These are phyloP conservation scores for Fusarium brevicatenulatum DNA, from an alignment of 2,329 filamentous ascomycete species.

Conservation along the genomic window DNA sequence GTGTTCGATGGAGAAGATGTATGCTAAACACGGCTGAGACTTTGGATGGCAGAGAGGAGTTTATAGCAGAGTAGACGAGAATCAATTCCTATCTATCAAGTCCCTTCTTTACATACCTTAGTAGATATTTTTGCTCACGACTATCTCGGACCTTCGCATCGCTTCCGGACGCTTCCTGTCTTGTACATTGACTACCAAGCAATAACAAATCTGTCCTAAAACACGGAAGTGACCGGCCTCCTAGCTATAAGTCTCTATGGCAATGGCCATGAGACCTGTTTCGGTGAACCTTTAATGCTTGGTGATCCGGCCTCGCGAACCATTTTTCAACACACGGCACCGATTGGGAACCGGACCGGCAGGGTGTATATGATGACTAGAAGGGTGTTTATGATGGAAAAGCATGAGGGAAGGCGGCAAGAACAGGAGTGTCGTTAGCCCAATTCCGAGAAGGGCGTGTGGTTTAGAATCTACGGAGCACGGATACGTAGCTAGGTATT, in stretches of 20 bases:
- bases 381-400: constrained; percentile 24
- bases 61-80: constrained; percentile 6
- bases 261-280: constrained; percentile 17
- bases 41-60: constrained; percentile 7
- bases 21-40: constrained; percentile 11
- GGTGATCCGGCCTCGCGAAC: constrained; percentile 20
- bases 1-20: background rate
- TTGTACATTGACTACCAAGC: constrained; percentile 24
- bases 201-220: constrained; percentile 30
- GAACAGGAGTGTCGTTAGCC: background rate
- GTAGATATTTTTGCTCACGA: constrained; percentile 17
- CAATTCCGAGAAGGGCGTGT: background rate
- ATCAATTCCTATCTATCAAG: constrained; percentile 5
- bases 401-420: background rate
- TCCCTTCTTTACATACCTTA: constrained; percentile 2
- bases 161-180: constrained; percentile 19
- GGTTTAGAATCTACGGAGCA: background rate
- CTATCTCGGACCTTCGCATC: constrained; percentile 12
- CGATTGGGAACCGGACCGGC: constrained; percentile 33
- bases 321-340: constrained; percentile 13
- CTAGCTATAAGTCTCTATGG: background rate
- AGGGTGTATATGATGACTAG: constrained; percentile 24
- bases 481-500: background rate
- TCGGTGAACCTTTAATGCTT: constrained; percentile 1
- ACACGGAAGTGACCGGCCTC: constrained; percentile 17